Evolutionary conservation across 345 rosid genomes (phyloP).

Genomic region (Eucalyptus brandiana): DNA sequence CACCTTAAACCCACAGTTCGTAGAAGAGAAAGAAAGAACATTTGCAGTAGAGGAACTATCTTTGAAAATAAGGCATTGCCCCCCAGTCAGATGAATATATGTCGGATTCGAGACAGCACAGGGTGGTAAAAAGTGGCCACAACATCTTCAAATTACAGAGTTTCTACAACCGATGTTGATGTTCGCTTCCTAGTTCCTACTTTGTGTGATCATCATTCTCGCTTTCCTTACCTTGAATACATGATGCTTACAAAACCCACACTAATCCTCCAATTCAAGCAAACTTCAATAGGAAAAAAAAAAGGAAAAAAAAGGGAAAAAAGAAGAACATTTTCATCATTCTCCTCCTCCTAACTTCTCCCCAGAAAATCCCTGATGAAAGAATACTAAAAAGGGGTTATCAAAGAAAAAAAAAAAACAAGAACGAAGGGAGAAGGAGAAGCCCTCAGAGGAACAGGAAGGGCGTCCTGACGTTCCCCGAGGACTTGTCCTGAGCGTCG

Average conservation of each 20-base stretch:
- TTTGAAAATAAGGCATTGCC: not conserved
- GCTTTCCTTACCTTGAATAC: not conserved
- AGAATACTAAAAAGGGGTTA: not conserved
- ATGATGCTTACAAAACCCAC: not conserved
- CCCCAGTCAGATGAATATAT: not conserved
- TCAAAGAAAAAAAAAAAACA: not conserved
- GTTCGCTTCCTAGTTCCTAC: not conserved
- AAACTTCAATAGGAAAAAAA: not conserved
- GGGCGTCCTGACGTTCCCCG: conserved; percentile 18
- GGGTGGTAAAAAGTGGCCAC: not conserved
- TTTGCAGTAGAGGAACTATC: not conserved
- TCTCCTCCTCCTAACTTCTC: not conserved
- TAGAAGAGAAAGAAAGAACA: not conserved
- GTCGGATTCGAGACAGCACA: not conserved
- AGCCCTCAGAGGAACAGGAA: conserved; percentile 43
- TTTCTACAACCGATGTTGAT: not conserved
- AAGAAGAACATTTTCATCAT: not conserved
- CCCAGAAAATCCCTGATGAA: not conserved
- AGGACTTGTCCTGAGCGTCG: not conserved
- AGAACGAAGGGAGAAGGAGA: not conserved
- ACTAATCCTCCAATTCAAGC: not conserved
- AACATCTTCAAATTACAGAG: not conserved
- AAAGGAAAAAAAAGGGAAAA: too few relatives aligned
- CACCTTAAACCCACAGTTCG: not conserved
- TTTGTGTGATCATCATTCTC: not conserved